Evolutionary conservation across 768 basidiomycete species (phyloP), one percentile per base, ranked within the genome.

Genomic region (Boletus eberwhitei): DNA sequence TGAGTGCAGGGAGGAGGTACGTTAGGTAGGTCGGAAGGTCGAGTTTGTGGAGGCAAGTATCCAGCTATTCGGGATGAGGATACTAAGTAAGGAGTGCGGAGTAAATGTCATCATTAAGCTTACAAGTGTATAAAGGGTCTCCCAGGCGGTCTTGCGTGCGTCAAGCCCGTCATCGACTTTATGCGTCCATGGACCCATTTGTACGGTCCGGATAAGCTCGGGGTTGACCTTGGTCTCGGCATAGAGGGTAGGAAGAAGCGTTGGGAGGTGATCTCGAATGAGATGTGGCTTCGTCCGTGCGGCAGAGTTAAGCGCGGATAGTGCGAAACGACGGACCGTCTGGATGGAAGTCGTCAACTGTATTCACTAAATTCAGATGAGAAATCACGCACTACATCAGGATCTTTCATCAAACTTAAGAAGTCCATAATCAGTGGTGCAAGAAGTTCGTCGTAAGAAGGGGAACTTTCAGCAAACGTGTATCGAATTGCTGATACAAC

Each of bases 121-220:
- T 62, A 94, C 93, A 61, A 98, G 72, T 19, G 94, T 97, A 68
- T 97, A 95, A 78, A 98, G 91, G 1, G 94, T 93, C 72, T 99
- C 97, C 71, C 91, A 98, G 2, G 97, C 96, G 0, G 92, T 95
- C 79, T 98, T 98, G 54, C 97, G 85, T 21, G 94, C 87, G 59
- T 98, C 96, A 38, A 98, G 78, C 45, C 97, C 97, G 59, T 98
- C 95, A 63, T 99, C 97, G 49, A 97, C 92, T 68, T 90, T 93
- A 73, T 96, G 93, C 26, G 88, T 90, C 93, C 93, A 97, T 3
- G 94, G 93, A 21, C 94, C 93, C 94, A 97, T 97, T 66, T 93
- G 91, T 13, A 97, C 93, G 2, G 89, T 91, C 31, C 90, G 85
- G 65, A 96, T 86, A 54, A 94, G 83, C 2, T 86, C 79, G 3